Evolutionary conservation across 495 filamentous ascomycete genomes (phyloP), one percentile per base, ranked within the genome.

Genomic region (Peziza echinospora): DNA sequence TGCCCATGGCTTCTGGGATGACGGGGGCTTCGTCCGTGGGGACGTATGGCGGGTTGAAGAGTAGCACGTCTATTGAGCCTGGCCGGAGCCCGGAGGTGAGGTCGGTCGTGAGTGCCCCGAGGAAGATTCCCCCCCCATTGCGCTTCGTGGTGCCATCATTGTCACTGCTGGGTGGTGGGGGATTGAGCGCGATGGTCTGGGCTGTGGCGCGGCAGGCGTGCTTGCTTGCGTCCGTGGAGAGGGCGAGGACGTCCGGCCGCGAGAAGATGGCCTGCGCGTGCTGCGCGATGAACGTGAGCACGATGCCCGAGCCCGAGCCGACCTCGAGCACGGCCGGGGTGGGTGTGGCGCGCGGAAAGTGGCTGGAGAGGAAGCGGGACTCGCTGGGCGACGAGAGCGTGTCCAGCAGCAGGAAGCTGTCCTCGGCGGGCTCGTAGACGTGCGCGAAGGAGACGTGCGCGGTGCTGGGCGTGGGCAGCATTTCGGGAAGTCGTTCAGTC

Each of bases 21-120:
- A 7, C 62, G 1, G 79, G 86, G 23, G 92, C 54, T n/a, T 73
- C 71, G 13, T 71, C 64, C 1, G 84, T 86, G 5, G 89, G 89
- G 5, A 96, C 89, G 54, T 97, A 97, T 0, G 89, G 89, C 26
- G 89, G 89, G 58, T 97, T 97, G 69, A 96, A 96, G 25, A 97
- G 70, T 24, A 96, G 65, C 21, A 97, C 71, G 58, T 96, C 89
- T 0, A 92, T 73, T 26, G 58, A 56, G 2, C 67, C 62, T 0
- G 62, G 51, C 1, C 70, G 65, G 5, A 93, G 47, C 2, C 77
- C 62, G 10, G 67, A 57, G 7, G 65, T 62, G 0, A 97, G 67
- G 54, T 93, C 79, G 4, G 70, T 75, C 16, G 70, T 73, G 8
- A 82, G 40, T 16, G 76, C 68, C 19, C 71, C 73, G 1, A 84